Base-by-base conservation (phyloP, 2,329 filamentous ascomycete genomes). In the Aschersonia sp. region DNA sequence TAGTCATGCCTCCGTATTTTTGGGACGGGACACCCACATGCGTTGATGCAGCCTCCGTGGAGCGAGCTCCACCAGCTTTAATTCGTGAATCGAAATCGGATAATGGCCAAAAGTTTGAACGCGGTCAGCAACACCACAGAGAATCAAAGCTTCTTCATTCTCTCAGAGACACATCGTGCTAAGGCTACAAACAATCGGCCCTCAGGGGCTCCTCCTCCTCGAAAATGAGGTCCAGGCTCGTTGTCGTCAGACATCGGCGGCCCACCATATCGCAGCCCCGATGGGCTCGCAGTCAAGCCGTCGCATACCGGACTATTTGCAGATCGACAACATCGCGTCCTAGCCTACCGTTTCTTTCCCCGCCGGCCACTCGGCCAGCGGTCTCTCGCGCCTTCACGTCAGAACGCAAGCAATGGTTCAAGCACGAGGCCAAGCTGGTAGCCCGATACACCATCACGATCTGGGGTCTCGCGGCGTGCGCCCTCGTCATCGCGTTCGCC, bases 301-400 rank as follows among this genome's bases (percentile, higher is more conserved):
- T 62, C 47, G 55, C 57, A 30, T 54, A 54, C 45, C 57, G 59
- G 33, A 55, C 58, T 9, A 57, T 59, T 42, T 53, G 58, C 46
- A 57, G 58, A 9, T 60, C 54, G 31, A 51, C 59, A 30, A 58
- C 56, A 33, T 58, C 61, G 29, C 58, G 64, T 30, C 64, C 64
- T 12, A 60, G 56, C 46, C 55, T 67, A 1, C 75, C 69, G 47
- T 81, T 72, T 59, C 72, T 73, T 59, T 68, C 65, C 35, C 64
- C 69, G 2, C 72, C 67, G 22, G 55, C 64, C 42, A 61, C 71
- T 45, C 72, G 76, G 45, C 69, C 68, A 32, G 70, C 78, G 42
- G 68, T 82, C 39, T 76, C 77, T 4, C 82, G 89, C 46, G 77
- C 85, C 51, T 76, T 94, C 50, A 87, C 85, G n/a, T 94, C 86